Evolutionary conservation across 1,284 basidiomycete genomes (phyloP).

Genomic region (Cryptococcus sp.): DNA sequence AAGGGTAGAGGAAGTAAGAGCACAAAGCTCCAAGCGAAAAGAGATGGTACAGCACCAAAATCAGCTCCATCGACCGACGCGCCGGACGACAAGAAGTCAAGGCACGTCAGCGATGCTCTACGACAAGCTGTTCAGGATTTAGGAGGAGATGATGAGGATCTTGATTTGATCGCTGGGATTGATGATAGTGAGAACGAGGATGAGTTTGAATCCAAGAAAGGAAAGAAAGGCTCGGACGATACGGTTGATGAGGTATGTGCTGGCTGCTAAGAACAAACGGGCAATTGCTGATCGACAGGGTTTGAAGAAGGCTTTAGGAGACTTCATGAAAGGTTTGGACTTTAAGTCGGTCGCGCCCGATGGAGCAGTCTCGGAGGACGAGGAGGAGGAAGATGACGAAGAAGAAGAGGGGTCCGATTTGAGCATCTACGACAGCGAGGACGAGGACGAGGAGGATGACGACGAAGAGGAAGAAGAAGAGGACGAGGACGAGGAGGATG

Average conservation of each 20-base stretch:
- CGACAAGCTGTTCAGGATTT: constrained; percentile 51
- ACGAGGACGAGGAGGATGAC: constrained; percentile 39
- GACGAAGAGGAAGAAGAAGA: constrained; percentile 41
- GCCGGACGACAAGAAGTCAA: constrained; percentile 3
- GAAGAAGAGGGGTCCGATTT: constrained; percentile 27
- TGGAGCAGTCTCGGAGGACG: constrained; percentile 16
- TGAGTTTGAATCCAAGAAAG: constrained; percentile 12
- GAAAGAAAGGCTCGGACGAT: constrained; percentile 5
- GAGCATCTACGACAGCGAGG: constrained; percentile 26
- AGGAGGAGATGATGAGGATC: constrained; percentile 56
- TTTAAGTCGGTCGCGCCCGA: constrained; percentile 37
- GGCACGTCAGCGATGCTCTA: constrained; percentile 32
- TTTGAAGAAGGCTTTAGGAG: constrained; percentile 57
- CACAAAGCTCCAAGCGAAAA: not conserved
- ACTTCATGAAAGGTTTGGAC: constrained; percentile 59
- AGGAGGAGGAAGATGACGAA: constrained; percentile 21
- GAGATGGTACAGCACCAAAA: not conserved
- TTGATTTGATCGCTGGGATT: constrained; percentile 52
- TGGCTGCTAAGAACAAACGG: no score
- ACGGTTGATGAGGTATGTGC: constrained; percentile 36
- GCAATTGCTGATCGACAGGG: constrained; percentile 42
- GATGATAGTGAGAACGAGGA: constrained; percentile 48
- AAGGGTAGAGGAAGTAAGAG: not conserved
- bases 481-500: constrained; percentile 28
- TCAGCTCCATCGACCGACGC: not conserved